These are phyloP conservation scores for Fraxinus cuspidata DNA, from an alignment of 257 asterid species.

Conservation along the genomic window DNA sequence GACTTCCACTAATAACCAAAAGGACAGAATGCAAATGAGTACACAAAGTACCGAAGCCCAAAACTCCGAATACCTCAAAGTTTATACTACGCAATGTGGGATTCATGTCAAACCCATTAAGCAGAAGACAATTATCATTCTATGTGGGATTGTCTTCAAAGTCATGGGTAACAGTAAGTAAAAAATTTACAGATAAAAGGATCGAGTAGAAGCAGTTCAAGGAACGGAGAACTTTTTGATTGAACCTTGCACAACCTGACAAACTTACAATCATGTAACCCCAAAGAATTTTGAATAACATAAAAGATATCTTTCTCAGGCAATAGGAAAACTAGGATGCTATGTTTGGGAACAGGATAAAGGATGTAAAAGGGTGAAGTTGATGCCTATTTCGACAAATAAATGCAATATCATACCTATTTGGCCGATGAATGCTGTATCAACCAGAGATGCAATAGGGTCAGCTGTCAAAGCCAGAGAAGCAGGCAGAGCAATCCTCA, in stretches of 20 bases:
- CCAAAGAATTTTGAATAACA: not conserved
- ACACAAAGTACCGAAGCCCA: not conserved
- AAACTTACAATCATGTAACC: not conserved
- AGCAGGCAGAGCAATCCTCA: slow-evolving; percentile 65
- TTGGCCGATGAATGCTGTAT: slow-evolving; percentile 81
- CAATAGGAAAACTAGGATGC: not conserved
- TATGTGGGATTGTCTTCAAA: not conserved
- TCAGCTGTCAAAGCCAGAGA: slow-evolving; percentile 84
- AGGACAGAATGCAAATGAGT: not conserved
- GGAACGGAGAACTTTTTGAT: not conserved
- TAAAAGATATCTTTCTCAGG: not conserved
- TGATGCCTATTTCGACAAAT: not conserved
- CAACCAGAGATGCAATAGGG: slow-evolving; percentile 83
- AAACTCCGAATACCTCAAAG: not conserved
- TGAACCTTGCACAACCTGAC: not conserved
- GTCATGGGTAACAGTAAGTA: not conserved
- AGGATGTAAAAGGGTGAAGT: not conserved
- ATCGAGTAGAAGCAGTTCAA: not conserved
- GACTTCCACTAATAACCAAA: not conserved
- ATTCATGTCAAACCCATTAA: not conserved
- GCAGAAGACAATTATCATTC: not conserved
- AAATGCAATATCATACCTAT: slow-evolving; percentile 46
- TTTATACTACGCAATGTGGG: not conserved
- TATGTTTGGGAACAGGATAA: not conserved
- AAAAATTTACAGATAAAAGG: not conserved